These are phyloP conservation scores for Geranomyces variabilis DNA, from an alignment of 192 early-diverging fungal species.

Conservation along the genomic window DNA sequence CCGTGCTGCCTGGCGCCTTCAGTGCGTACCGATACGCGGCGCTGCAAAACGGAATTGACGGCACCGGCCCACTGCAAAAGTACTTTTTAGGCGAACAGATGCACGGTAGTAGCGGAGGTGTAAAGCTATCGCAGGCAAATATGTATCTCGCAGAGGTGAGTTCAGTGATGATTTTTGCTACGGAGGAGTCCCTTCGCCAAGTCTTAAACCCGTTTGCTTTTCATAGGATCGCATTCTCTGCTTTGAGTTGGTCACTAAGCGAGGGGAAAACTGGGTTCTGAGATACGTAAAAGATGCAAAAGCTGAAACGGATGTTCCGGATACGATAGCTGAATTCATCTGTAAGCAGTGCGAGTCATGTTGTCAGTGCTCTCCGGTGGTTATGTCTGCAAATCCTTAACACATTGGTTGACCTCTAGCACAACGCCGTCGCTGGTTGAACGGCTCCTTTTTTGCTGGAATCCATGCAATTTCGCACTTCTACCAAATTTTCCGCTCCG, in stretches of 20 bases:
- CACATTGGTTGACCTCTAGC: conserved; percentile 17
- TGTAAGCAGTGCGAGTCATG: conserved; percentile 19
- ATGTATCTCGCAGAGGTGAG: conserved; percentile 60
- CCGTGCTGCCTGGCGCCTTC: conserved; percentile 89
- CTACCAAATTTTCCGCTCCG: conserved; percentile 72
- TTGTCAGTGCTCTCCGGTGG: not conserved
- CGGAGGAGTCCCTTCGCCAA: not conserved
- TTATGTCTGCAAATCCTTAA: not conserved
- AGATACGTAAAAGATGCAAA: conserved; percentile 71
- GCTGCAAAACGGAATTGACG: conserved; percentile 66
- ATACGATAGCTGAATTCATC: conserved; percentile 72
- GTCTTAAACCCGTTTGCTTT: not conserved
- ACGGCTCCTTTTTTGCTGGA: conserved; percentile 83
- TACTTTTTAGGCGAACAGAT: conserved; percentile 79
- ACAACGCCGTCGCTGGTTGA: conserved; percentile 81
- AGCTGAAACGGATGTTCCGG: conserved; percentile 83
- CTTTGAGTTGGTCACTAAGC: conserved; percentile 83
- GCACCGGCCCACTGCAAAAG: conserved; percentile 66
- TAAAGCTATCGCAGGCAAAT: conserved; percentile 70
- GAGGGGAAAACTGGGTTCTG: conserved; percentile 68
- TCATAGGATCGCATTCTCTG: conserved; percentile 74
- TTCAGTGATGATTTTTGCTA: not conserved
- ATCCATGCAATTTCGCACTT: conserved; percentile 73
- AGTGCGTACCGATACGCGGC: conserved; percentile 79
- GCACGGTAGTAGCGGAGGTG: conserved; percentile 45